Percentiles rank a stretch among this genome's conserved stretches.
phyloP scores from a whole-genome alignment of 495 filamentous ascomycete genomes.

The Aspergillus affinis region DNA sequence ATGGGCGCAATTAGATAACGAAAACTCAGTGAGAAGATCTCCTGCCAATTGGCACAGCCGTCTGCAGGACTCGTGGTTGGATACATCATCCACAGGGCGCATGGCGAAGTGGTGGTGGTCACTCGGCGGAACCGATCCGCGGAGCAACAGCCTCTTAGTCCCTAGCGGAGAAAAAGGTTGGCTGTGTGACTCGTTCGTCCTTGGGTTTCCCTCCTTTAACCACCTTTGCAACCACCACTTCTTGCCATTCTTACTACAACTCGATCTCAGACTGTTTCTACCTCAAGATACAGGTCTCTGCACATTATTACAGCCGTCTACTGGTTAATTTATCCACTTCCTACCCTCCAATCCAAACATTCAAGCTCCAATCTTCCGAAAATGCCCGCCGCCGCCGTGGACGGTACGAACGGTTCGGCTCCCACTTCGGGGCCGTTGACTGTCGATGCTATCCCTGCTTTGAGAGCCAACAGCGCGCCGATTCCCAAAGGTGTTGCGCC shows the following conservation, averaged over 20 bases:
- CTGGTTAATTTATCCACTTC: not conserved
- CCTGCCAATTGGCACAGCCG: not conserved
- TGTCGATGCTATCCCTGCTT: constrained; percentile 63
- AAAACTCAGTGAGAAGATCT: constrained; percentile 18
- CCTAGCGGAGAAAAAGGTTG: constrained; percentile 15
- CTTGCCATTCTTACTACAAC: not conserved
- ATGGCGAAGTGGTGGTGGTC: too few species aligned
- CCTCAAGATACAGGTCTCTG: not conserved
- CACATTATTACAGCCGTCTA: too few species aligned
- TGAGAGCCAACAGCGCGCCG: constrained; percentile 66
- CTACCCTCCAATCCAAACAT: not conserved
- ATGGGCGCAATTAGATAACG: constrained; percentile 37
- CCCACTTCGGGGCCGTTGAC: constrained; percentile 59
- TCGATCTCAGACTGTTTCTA: not conserved
- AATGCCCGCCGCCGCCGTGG: constrained; percentile 44
- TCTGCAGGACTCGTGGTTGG: not conserved
- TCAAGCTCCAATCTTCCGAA: constrained; percentile 13
- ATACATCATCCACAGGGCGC: not conserved
- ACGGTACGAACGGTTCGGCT: constrained; percentile 38
- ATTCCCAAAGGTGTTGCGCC: constrained; percentile 77
- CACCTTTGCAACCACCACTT: not conserved
- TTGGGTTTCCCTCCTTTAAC: not conserved
- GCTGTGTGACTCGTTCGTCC: constrained; percentile 4
- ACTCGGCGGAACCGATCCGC: constrained; percentile 25
- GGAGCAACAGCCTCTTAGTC: too few species aligned